Evolutionary conservation across 495 filamentous ascomycete species (phyloP).

Genomic region (Entonaema liquescens): DNA sequence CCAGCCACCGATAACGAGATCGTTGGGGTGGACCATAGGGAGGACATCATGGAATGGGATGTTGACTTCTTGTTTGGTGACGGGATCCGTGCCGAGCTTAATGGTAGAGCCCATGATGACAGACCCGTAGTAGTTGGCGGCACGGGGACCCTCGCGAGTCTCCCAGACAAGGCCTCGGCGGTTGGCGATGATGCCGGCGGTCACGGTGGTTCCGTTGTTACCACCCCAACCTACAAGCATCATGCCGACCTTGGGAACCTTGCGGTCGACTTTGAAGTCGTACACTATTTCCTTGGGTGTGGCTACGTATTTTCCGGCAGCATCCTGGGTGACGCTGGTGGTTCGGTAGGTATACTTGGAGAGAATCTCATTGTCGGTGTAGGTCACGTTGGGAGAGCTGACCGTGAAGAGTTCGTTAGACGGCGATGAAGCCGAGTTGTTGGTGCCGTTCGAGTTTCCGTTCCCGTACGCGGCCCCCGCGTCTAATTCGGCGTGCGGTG

Average conservation of each 20-base stretch:
- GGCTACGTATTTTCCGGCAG: conserved; percentile 82
- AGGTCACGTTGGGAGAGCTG: conserved; percentile 89
- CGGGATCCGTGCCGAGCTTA: conserved; percentile 89
- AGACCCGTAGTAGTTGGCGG: conserved; percentile 97
- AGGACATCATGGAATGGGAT: conserved; percentile 94
- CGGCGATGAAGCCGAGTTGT: conserved; percentile 41
- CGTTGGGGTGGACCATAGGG: conserved; percentile 98
- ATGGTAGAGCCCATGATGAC: conserved; percentile 96
- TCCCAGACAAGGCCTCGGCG: conserved; percentile 87
- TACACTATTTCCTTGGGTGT: conserved; percentile 89
- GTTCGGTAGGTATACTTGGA: conserved; percentile 98
- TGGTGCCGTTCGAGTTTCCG: conserved; percentile 53
- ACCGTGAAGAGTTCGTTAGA: conserved; percentile 75
- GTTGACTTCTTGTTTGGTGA: conserved; percentile 90
- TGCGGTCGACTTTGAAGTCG: conserved; percentile 96
- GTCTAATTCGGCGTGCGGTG: conserved; percentile 87
- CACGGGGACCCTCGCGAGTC: conserved; percentile 83
- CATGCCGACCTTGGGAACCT: conserved; percentile 90
- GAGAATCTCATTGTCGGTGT: conserved; percentile 86
- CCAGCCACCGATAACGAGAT: conserved; percentile 95
- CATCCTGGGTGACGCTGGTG: conserved; percentile 69
- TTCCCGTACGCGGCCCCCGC: conserved; percentile 78
- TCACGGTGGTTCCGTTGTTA: conserved; percentile 98
- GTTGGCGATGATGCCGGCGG: conserved; percentile 97
- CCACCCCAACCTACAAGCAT: conserved; percentile 99